A percentile compares a stretch with the other conserved stretches of the same genome.
Evolutionary conservation across 1,139 yeast genomes (phyloP).

Genomic region (Candida smagusa): DNA sequence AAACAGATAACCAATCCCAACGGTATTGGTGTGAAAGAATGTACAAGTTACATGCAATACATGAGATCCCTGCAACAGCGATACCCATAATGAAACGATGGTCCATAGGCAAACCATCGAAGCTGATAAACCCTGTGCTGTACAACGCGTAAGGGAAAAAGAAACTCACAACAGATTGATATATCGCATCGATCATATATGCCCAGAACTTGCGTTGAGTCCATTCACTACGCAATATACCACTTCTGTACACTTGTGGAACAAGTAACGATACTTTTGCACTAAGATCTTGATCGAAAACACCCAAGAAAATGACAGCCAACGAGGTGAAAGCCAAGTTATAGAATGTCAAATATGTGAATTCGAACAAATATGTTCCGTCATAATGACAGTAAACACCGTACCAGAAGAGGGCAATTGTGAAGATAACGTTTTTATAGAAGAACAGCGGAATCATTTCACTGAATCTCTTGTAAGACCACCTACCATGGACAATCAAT

Average conservation of each 20-base stretch:
- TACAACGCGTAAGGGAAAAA: constrained; percentile 81
- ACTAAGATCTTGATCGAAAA: constrained; percentile 89
- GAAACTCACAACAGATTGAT: constrained; percentile 81
- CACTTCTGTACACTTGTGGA: constrained; percentile 87
- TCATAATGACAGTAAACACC: constrained; percentile 84
- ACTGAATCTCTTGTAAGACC: constrained; percentile 88
- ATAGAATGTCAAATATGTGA: constrained; percentile 87
- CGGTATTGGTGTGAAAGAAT: constrained; percentile 79
- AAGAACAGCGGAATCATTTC: constrained; percentile 95
- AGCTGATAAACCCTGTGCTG: constrained; percentile 53
- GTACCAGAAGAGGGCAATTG: constrained; percentile 89
- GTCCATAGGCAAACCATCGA: constrained; percentile 65
- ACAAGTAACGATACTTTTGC: constrained; percentile 78
- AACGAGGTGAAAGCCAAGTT: constrained; percentile 92
- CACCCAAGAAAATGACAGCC: constrained; percentile 87
- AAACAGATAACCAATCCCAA: constrained; percentile 87
- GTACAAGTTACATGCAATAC: constrained; percentile 75
- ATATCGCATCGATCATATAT: constrained; percentile 84
- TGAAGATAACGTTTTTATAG: constrained; percentile 86
- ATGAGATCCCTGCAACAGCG: constrained; percentile 74
- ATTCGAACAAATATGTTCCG: constrained; percentile 89
- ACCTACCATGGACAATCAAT: constrained; percentile 88
- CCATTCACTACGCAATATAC: constrained; percentile 83
- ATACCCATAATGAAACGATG: constrained; percentile 88
- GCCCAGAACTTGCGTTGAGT: constrained; percentile 72